These are phyloP conservation scores for Aphanomyces invadans DNA, from an alignment of 352 stramenopile species.

Conservation along the genomic window DNA sequence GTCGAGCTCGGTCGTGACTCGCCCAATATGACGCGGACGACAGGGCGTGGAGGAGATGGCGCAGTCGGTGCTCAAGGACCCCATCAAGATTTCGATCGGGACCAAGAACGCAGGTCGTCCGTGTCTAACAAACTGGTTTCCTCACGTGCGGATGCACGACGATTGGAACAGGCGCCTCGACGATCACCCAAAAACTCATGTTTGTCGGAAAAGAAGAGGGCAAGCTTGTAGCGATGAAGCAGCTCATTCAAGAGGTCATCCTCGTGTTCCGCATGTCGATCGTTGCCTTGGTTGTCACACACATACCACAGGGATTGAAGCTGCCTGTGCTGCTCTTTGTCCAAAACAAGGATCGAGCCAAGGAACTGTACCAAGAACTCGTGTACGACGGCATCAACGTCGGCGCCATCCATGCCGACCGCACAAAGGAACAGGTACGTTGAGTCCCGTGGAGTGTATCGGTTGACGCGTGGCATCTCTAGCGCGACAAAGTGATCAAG, in stretches of 20 bases:
- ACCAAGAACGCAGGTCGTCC: conserved; percentile 80
- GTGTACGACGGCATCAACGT: conserved; percentile 97
- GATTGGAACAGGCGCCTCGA: conserved; percentile 58
- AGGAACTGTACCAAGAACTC: conserved; percentile 96
- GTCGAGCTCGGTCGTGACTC: too few species aligned
- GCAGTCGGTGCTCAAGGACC: conserved; percentile 93
- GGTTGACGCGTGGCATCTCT: background rate
- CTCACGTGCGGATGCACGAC: too few species aligned
- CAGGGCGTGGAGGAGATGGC: conserved; percentile 91
- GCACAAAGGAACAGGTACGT: conserved; percentile 63
- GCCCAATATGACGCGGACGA: background rate
- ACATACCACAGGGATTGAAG: conserved; percentile 90
- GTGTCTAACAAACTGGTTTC: too few species aligned
- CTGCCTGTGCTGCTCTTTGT: conserved; percentile 97
- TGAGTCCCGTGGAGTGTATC: background rate
- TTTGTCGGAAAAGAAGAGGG: conserved; percentile 99
- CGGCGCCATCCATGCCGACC: conserved; percentile 96
- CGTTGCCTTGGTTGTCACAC: too few species aligned
- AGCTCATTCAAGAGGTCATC: conserved; percentile 69
- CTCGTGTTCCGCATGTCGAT: too few species aligned
- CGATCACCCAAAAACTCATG: conserved; percentile 92
- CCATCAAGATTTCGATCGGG: conserved; percentile 93
- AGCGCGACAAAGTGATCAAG: conserved; percentile 91
- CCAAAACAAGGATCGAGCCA: conserved; percentile 97
- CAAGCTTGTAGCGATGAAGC: conserved; percentile 95